Conservation (phyloP, 192 early-diverging fungal genomes). For the Dissophora globulifera region DNA sequence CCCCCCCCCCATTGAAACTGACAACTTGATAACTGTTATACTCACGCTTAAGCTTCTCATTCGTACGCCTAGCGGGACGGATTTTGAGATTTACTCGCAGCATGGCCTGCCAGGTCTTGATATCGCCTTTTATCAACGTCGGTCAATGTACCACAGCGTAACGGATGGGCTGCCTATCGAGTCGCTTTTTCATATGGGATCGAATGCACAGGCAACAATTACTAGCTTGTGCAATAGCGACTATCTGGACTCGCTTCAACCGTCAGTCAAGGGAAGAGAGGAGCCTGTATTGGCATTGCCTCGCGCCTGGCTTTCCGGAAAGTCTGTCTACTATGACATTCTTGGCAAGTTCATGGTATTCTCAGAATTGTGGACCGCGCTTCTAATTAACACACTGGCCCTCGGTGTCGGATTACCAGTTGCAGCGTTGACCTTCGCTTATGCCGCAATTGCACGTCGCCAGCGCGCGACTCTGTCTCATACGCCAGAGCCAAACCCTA, state of each 20-base stretch:
- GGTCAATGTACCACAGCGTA: slow-evolving; percentile 72
- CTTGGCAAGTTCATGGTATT: slow-evolving; percentile 31
- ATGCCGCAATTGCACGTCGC: slow-evolving; percentile 8
- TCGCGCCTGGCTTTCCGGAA: slow-evolving; percentile 25
- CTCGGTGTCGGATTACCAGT: slow-evolving; percentile 41
- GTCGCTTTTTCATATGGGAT: slow-evolving; percentile 74
- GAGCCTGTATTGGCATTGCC: neutral
- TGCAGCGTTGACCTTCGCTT: slow-evolving; percentile 1
- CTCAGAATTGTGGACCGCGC: slow-evolving; percentile 17
- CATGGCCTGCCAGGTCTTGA: slow-evolving; percentile 73
- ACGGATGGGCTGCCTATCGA: slow-evolving; percentile 54
- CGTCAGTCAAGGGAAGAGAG: neutral
- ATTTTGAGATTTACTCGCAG: slow-evolving; percentile 65
- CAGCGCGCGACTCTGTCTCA: neutral
- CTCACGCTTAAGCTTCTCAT: no score
- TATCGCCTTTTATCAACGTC: slow-evolving; percentile 69
- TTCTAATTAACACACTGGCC: slow-evolving; percentile 13
- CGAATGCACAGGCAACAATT: slow-evolving; percentile 56
- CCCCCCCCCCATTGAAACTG: no score
- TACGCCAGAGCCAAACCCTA: neutral
- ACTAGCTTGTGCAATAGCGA: slow-evolving; percentile 32
- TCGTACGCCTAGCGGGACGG: slow-evolving; percentile 61
- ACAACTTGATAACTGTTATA: no score
- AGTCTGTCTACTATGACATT: slow-evolving; percentile 39
- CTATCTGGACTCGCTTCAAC: slow-evolving; percentile 16